Base-by-base conservation (phyloP, 2,329 filamentous ascomycete genomes). In the Ophiocordyceps australis region DNA sequence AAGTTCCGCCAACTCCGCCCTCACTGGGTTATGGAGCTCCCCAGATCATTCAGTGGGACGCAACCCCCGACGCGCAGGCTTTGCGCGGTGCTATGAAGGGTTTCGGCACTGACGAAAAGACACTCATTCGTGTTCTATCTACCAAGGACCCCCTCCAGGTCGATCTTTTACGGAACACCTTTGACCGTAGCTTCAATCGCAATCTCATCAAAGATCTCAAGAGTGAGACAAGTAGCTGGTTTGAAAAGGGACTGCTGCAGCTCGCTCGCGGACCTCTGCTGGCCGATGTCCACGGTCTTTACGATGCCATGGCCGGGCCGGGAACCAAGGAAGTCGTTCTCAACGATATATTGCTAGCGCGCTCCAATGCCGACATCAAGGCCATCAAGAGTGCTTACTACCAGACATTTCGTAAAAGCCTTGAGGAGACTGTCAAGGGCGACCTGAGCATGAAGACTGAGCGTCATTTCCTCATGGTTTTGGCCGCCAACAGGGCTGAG, bases 31-130 rank as follows among this genome's bases (percentile, higher is more conserved):
- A 93, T 41, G 70, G 71, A 3, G 63, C 75, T 0, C 67, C 70
- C 9, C 76, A 79, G 40, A 57, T 67, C 23, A 76, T 80, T 22
- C 60, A 67, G 17, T 74, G 63, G 59, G 73, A 92, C 35, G 74
- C 70, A 24, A 61, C 55, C 4, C 54, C 58, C 9, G 73, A 89
- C 38, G 77, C 81, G 0, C 67, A 82, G 30, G 66, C 60, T 4
- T 57, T 92, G 14, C 70, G 81, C 27, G 65, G 65, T 37, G 81
- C 86, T 3, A 93, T 94, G 82, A 93, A 92, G 50, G 83, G 83
- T 0, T 80, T 93, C 33, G 86, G 85, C 18, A 94, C 85, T 0
- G 72, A 95, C 40, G 85, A 94, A 47, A 75, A 72, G 40, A 50
- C 65, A 0, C 55, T 95, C 11, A 85, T 92, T 34, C 55, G 59